A percentile compares a stretch with the other conserved stretches of the same genome.
Conservation (phyloP, 1,139 yeast genomes). For the Yamadazyma jaroonii region DNA sequence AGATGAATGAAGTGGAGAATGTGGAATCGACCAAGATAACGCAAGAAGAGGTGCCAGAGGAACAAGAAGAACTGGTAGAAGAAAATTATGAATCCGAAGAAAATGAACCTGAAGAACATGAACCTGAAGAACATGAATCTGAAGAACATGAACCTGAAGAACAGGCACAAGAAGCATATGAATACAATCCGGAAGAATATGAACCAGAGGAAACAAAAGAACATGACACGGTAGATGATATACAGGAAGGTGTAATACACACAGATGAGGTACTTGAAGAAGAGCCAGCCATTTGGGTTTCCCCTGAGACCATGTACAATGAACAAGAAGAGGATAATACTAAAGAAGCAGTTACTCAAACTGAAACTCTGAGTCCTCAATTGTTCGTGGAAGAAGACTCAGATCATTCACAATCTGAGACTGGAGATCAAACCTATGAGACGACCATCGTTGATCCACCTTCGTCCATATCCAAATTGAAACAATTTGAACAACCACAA, state of each 20-base stretch:
- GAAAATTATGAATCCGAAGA: conserved; percentile 2
- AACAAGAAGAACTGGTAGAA: conserved; percentile 3
- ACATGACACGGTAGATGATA: conserved; percentile 4
- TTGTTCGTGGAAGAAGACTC: no score
- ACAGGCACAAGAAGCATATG: conserved; percentile 3
- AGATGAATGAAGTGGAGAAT: not conserved
- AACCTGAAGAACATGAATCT: conserved; percentile 1
- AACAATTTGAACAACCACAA: not conserved
- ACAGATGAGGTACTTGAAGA: conserved; percentile 3
- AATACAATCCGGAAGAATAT: not conserved
- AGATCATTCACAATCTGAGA: no score
- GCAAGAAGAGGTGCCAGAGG: not conserved
- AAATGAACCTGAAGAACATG: conserved; percentile 4
- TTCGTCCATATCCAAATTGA: no score
- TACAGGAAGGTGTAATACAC: conserved; percentile 5
- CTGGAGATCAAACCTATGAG: no score
- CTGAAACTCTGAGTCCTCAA: no score
- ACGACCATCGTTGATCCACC: no score
- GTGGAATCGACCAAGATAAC: conserved; percentile 4
- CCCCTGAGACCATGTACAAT: no score
- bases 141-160: conserved; percentile 5
- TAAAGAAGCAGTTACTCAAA: no score
- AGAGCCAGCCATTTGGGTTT: no score
- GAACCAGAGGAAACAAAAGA: not conserved
- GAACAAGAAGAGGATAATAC: no score